A percentile compares a stretch with the other conserved stretches of the same genome.
Conservation (phyloP, 2,329 filamentous ascomycete genomes). For the Dactylellina leptospora region DNA sequence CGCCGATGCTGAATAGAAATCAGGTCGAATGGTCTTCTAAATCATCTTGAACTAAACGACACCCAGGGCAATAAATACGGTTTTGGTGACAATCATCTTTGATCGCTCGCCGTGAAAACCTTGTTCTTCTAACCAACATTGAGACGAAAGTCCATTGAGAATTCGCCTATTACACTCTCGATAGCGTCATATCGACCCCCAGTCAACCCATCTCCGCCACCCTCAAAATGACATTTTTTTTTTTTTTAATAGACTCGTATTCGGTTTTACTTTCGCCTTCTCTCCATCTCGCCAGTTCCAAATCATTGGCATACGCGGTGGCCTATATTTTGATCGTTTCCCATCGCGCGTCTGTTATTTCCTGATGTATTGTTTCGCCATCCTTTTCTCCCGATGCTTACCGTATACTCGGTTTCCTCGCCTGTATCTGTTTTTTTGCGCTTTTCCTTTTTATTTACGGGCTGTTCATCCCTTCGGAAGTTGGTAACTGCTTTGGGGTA, state of each 20-base stretch:
- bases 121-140: conserved; percentile 1
- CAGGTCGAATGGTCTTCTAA: conserved; percentile 9
- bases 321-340: neutral
- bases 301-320: neutral
- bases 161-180: neutral
- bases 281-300: conserved; percentile 25
- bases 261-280: conserved; percentile 18
- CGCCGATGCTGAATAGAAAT: conserved; percentile 69
- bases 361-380: neutral
- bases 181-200: neutral
- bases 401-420: neutral
- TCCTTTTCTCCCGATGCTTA: too few relatives aligned
- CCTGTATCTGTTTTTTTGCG: neutral
- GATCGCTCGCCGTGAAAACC: neutral
- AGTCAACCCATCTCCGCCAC: too few relatives aligned
- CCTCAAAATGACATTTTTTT: neutral
- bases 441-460: conserved; percentile 11
- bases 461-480: too few relatives aligned
- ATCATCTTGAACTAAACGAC: too few relatives aligned
- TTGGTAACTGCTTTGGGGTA: conserved; percentile 3
- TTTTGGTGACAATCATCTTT: conserved; percentile 13
- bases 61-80: too few relatives aligned
- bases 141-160: neutral
- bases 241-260: conserved; percentile 4
- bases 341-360: too few relatives aligned